Percentiles rank a stretch among this genome's conserved stretches.
These are phyloP conservation scores for Tilletia indica DNA, from an alignment of 1,284 basidiomycete genomes.

Conservation along the genomic window DNA sequence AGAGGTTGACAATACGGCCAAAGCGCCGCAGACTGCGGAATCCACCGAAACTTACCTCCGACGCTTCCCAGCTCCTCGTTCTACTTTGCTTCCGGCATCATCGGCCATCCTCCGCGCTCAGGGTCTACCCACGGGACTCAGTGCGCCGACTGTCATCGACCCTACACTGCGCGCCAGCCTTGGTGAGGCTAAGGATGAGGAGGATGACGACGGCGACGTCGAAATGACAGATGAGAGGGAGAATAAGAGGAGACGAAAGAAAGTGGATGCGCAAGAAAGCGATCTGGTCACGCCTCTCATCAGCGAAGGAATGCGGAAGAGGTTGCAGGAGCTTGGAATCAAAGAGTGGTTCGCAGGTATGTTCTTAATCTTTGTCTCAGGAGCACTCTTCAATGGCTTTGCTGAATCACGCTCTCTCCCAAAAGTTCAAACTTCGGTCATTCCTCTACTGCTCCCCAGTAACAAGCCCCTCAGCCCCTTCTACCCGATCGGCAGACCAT, in stretches of 20 bases:
- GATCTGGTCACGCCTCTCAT: slow-evolving; percentile 17
- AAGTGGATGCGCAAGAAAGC: background rate
- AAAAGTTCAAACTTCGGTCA: slow-evolving; percentile 75
- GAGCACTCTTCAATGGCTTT: background rate
- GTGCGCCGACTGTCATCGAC: slow-evolving; percentile 37
- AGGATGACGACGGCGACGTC: background rate
- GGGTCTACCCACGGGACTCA: slow-evolving; percentile 43
- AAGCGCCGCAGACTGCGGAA: no score
- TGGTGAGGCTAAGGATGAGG: slow-evolving; percentile 21
- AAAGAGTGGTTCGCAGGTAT: slow-evolving; percentile 49
- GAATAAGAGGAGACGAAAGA: background rate
- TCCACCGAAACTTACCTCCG: background rate
- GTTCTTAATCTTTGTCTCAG: background rate
- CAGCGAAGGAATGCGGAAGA: slow-evolving; percentile 1
- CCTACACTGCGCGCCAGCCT: slow-evolving; percentile 33
- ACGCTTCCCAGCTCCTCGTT: background rate
- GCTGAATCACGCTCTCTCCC: slow-evolving; percentile 14
- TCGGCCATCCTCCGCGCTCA: slow-evolving; percentile 36
- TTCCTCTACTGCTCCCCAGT: slow-evolving; percentile 70
- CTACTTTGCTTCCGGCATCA: background rate
- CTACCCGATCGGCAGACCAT: slow-evolving; percentile 63
- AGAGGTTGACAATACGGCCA: background rate
- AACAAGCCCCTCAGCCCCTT: slow-evolving; percentile 62
- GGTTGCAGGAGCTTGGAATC: slow-evolving; percentile 35
- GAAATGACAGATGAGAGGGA: background rate